phyloP scores from a whole-genome alignment of 805 yeast genomes.

The Brettanomyces custersianus region DNA sequence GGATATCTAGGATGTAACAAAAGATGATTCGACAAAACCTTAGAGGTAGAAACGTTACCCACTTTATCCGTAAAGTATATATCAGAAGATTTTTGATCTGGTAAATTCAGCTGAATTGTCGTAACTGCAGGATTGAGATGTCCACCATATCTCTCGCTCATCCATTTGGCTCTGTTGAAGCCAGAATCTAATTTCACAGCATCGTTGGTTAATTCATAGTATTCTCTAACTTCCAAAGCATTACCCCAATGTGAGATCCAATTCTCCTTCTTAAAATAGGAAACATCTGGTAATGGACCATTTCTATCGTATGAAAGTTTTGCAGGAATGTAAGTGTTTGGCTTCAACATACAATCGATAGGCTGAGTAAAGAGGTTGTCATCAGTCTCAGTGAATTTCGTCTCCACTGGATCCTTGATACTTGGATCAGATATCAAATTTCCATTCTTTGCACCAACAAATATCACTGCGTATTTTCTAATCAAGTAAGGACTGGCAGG shows the following conservation, averaged over 20 bases:
- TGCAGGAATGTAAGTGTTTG: slow-evolving; percentile 41
- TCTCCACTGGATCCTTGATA: slow-evolving; percentile 4
- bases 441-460: slow-evolving; percentile 28
- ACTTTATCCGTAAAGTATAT: slow-evolving; percentile 81
- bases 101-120: slow-evolving; percentile 50
- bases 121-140: slow-evolving; percentile 52
- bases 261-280: slow-evolving; percentile 55
- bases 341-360: slow-evolving; percentile 27
- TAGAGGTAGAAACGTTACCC: slow-evolving; percentile 84
- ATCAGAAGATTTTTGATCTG: slow-evolving; percentile 39
- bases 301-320: slow-evolving; percentile 56
- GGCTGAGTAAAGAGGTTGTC: slow-evolving; percentile 48
- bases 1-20: slow-evolving; percentile 83
- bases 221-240: slow-evolving; percentile 70
- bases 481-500: slow-evolving; percentile 60
- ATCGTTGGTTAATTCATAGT: slow-evolving; percentile 67
- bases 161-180: slow-evolving; percentile 75
- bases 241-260: slow-evolving; percentile 88
- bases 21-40: slow-evolving; percentile 33
- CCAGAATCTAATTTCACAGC: slow-evolving; percentile 66
- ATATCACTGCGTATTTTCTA: slow-evolving; percentile 30
- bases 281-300: slow-evolving; percentile 53
- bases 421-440: slow-evolving; percentile 1
- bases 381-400: slow-evolving; percentile 4
- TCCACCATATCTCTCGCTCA: slow-evolving; percentile 43